Percentiles rank a stretch among this genome's conserved stretches.
These are phyloP conservation scores for Detonula confervacea DNA, from an alignment of 352 stramenopile genomes.

Conservation along the genomic window DNA sequence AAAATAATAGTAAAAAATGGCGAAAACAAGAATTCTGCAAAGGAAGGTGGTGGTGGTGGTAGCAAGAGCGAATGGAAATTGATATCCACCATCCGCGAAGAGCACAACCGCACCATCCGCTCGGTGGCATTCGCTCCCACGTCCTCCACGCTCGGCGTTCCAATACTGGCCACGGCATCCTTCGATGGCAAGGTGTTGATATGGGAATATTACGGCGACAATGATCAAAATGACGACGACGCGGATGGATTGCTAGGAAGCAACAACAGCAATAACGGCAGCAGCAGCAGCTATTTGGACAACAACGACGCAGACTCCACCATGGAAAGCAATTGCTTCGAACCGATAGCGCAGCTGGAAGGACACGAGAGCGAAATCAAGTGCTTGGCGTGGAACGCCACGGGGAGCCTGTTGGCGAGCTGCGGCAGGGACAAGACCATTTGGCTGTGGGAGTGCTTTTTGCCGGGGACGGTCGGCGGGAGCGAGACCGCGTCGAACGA, in stretches of 20 bases:
- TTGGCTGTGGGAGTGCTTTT: conserved; percentile 96
- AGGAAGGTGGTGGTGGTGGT: too few relatives aligned
- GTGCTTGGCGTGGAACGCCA: conserved; percentile 93
- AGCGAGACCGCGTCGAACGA: background rate
- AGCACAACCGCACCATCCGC: conserved; percentile 93
- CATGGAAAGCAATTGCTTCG: conserved; percentile 89
- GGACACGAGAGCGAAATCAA: conserved; percentile 99
- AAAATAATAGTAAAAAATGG: conserved; percentile 1
- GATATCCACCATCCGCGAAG: conserved; percentile 92
- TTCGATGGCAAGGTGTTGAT: conserved; percentile 96
- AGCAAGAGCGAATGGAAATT: conserved; percentile 92
- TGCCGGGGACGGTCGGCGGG: conserved; percentile 69
- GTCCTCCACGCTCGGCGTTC: conserved; percentile 46
- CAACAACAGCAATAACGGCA: conserved; percentile 8
- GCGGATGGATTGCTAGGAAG: background rate
- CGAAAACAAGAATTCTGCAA: conserved; percentile 15
- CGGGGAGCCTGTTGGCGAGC: conserved; percentile 93
- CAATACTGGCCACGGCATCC: conserved; percentile 91
- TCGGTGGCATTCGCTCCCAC: conserved; percentile 92
- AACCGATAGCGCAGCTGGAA: conserved; percentile 95
- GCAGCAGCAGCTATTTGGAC: conserved; percentile 14
- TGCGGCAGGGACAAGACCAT: conserved; percentile 98
- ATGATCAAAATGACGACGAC: conserved; percentile 29
- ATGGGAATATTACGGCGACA: conserved; percentile 86
- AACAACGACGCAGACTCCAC: too few relatives aligned